Evolutionary conservation across 768 basidiomycete species (phyloP).

Genomic region (Amanita rubescens): DNA sequence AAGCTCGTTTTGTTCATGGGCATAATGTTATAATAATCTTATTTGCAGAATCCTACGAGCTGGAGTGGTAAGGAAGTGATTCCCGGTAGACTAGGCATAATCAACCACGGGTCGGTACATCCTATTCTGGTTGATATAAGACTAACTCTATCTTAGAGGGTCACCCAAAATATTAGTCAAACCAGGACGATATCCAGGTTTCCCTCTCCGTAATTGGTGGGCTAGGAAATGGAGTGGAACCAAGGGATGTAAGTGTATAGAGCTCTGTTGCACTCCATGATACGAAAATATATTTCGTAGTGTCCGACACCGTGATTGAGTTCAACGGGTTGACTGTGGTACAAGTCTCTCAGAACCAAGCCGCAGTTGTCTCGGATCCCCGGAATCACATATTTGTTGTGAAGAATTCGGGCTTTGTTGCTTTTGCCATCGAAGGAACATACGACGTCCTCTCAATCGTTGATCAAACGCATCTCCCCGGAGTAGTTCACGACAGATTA

Average conservation of each 20-base stretch:
- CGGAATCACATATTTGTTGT: constrained; percentile 76
- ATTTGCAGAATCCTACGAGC: constrained; percentile 35
- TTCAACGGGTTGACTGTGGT: constrained; percentile 79
- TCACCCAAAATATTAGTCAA: constrained; percentile 66
- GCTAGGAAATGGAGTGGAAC: constrained; percentile 67
- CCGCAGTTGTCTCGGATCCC: constrained; percentile 73
- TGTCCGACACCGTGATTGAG: constrained; percentile 76
- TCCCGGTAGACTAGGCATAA: constrained; percentile 66
- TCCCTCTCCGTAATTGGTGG: constrained; percentile 81
- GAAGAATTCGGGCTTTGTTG: constrained; percentile 72
- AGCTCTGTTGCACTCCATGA: not conserved
- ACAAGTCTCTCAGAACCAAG: constrained; percentile 79
- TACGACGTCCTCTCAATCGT: constrained; percentile 75
- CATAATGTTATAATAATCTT: constrained; percentile 10
- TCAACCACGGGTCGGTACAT: constrained; percentile 52
- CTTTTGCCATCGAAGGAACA: constrained; percentile 71
- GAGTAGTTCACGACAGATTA: constrained; percentile 49
- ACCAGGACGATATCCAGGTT: constrained; percentile 72
- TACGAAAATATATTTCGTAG: constrained; percentile 25
- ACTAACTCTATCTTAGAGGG: constrained; percentile 35
- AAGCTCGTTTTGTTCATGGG: not conserved
- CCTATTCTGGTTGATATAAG: not conserved
- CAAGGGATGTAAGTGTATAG: constrained; percentile 46
- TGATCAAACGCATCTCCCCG: constrained; percentile 74
- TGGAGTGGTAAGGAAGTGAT: constrained; percentile 69